Conservation (phyloP, 2,329 filamentous ascomycete species). For the Diplodia seriata region DNA sequence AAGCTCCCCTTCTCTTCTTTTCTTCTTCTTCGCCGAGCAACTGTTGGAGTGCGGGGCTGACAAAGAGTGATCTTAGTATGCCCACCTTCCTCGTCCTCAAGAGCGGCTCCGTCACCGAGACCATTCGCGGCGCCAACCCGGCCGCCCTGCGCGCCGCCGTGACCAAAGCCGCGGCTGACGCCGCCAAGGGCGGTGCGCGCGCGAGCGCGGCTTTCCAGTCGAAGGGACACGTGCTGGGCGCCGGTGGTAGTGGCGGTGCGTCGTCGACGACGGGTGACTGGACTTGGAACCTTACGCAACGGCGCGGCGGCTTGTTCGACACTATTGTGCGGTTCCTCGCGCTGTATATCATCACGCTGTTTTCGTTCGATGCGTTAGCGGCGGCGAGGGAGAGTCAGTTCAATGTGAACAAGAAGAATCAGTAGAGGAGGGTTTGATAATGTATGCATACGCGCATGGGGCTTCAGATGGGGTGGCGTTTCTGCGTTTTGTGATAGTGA, state of each 20-base stretch:
- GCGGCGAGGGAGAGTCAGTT: slow-evolving; percentile 55
- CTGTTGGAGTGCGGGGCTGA: slow-evolving; percentile 39
- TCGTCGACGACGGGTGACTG: slow-evolving; percentile 37
- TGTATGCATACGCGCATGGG: neutral
- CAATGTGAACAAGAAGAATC: slow-evolving; percentile 43
- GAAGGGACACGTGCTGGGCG: slow-evolving; percentile 53
- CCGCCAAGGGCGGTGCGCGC: slow-evolving; percentile 47
- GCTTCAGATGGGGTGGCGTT: neutral
- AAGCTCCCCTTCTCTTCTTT: slow-evolving; percentile 34
- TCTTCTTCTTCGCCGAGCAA: neutral
- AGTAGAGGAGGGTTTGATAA: slow-evolving; percentile 1
- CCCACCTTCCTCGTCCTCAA: slow-evolving; percentile 59
- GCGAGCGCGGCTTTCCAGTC: slow-evolving; percentile 48
- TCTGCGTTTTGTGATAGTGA: slow-evolving; percentile 6
- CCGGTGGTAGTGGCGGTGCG: slow-evolving; percentile 32
- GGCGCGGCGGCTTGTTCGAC: slow-evolving; percentile 49
- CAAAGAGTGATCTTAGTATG: slow-evolving; percentile 45
- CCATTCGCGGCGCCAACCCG: slow-evolving; percentile 58
- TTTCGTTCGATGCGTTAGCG: slow-evolving; percentile 53
- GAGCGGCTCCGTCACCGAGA: slow-evolving; percentile 52
- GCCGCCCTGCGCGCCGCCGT: slow-evolving; percentile 56
- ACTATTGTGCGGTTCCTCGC: slow-evolving; percentile 54
- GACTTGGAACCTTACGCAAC: slow-evolving; percentile 39
- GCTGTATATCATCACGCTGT: slow-evolving; percentile 55
- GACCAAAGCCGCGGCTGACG: slow-evolving; percentile 52